These are phyloP conservation scores for Aspergillus mulundensis DNA, from an alignment of 495 filamentous ascomycete genomes.

Conservation along the genomic window DNA sequence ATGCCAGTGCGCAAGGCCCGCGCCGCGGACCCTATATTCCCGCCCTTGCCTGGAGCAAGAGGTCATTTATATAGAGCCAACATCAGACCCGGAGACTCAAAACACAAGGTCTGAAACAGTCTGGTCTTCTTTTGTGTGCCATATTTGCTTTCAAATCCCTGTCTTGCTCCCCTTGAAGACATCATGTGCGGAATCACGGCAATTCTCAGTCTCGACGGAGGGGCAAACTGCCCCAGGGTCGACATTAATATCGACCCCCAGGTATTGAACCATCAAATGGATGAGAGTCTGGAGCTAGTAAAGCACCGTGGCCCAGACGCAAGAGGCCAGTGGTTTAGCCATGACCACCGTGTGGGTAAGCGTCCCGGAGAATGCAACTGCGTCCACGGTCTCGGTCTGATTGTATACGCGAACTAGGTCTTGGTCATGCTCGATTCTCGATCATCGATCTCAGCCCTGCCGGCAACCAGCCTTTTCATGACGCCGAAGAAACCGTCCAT, in stretches of 20 bases:
- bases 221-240: neutral
- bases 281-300: slow-evolving; percentile 34
- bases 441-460: slow-evolving; percentile 48
- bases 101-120: neutral
- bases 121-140: neutral
- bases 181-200: slow-evolving; percentile 13
- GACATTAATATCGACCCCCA: neutral
- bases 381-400: neutral
- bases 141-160: neutral
- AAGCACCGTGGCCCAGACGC: slow-evolving; percentile 47
- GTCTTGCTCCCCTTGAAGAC: neutral
- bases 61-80: neutral
- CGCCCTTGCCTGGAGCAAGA: neutral
- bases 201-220: slow-evolving; percentile 5
- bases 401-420: slow-evolving; percentile 13
- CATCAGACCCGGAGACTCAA: neutral
- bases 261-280: neutral
- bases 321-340: slow-evolving; percentile 42
- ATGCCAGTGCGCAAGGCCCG: neutral
- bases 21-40: neutral
- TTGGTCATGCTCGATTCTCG: slow-evolving; percentile 45
- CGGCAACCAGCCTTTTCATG: slow-evolving; percentile 46
- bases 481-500: slow-evolving; percentile 34
- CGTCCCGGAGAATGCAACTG: neutral
- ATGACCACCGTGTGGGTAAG: slow-evolving; percentile 34